These are phyloP conservation scores for Eutrema heterophyllum DNA, from an alignment of 345 rosid genomes.

Conservation along the genomic window DNA sequence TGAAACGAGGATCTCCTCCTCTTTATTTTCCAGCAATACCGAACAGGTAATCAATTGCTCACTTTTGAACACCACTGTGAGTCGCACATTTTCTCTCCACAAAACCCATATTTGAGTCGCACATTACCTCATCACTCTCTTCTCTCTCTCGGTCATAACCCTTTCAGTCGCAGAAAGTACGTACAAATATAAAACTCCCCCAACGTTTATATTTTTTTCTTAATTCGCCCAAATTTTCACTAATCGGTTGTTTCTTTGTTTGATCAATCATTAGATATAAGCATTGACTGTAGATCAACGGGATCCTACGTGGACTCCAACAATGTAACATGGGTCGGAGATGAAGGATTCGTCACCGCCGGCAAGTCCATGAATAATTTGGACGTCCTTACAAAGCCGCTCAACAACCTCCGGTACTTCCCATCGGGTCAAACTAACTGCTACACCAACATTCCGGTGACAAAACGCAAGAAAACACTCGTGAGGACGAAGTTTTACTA, in stretches of 20 bases:
- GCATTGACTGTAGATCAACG: constrained; percentile 18
- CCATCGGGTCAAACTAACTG: constrained; percentile 13
- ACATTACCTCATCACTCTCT: too few relatives aligned
- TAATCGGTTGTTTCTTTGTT: background rate
- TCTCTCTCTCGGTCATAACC: background rate
- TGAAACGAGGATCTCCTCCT: too few relatives aligned
- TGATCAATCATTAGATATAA: background rate
- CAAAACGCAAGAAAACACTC: background rate
- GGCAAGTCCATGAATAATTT: background rate
- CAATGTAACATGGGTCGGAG: constrained; percentile 25
- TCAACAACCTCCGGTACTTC: constrained; percentile 18
- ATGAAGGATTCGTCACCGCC: constrained; percentile 2
- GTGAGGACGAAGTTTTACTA: constrained; percentile 5
- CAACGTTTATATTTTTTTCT: background rate
- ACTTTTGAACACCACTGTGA: too few relatives aligned
- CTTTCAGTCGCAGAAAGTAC: background rate
- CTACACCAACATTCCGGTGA: constrained; percentile 11
- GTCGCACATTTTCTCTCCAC: too few relatives aligned
- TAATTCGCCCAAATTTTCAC: background rate
- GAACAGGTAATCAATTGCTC: too few relatives aligned
- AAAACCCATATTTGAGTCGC: too few relatives aligned
- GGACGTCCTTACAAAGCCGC: background rate
- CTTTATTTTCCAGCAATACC: too few relatives aligned
- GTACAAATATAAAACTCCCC: background rate
- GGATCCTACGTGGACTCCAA: constrained; percentile 10